phyloP scores from a whole-genome alignment of 2,329 filamentous ascomycete genomes.

The Colletotrichum cuscutae region DNA sequence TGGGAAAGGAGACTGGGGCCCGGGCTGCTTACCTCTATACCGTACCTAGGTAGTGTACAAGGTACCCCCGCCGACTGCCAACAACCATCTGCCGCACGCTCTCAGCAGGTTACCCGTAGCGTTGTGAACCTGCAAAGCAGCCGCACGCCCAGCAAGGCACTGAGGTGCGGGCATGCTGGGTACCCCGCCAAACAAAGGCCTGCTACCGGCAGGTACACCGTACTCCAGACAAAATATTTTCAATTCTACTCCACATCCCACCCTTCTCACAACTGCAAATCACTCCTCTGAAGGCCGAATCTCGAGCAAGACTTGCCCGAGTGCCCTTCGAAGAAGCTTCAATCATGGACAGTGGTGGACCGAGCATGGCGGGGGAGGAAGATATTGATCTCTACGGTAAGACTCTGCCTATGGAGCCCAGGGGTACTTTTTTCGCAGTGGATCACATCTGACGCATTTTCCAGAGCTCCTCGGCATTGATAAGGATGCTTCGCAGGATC shows the following conservation, averaged over 20 bases:
- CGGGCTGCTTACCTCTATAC: background rate
- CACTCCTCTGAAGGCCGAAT: constrained; percentile 27
- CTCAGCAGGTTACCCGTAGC: background rate
- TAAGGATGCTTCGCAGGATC: constrained; percentile 76
- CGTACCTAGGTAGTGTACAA: no score
- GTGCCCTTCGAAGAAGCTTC: constrained; percentile 22
- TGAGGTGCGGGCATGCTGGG: background rate
- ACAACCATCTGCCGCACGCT: background rate
- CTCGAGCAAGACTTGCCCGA: constrained; percentile 30
- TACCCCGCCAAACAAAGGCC: constrained; percentile 31
- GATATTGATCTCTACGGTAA: constrained; percentile 72
- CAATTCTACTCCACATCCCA: constrained; percentile 32
- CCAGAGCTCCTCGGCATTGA: constrained; percentile 83
- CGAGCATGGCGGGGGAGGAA: constrained; percentile 39
- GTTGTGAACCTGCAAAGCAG: background rate
- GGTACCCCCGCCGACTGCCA: no score
- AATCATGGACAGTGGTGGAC: constrained; percentile 38
- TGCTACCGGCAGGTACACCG: background rate
- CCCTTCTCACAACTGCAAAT: constrained; percentile 32
- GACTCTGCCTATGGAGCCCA: constrained; percentile 36
- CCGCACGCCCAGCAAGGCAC: constrained; percentile 22
- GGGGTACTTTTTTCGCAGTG: constrained; percentile 30
- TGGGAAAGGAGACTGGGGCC: background rate
- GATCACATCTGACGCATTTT: constrained; percentile 36
- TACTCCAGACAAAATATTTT: constrained; percentile 35